Evolutionary conservation across 352 stramenopile genomes (phyloP).

Genomic region (Thraustochytrium sp.): DNA sequence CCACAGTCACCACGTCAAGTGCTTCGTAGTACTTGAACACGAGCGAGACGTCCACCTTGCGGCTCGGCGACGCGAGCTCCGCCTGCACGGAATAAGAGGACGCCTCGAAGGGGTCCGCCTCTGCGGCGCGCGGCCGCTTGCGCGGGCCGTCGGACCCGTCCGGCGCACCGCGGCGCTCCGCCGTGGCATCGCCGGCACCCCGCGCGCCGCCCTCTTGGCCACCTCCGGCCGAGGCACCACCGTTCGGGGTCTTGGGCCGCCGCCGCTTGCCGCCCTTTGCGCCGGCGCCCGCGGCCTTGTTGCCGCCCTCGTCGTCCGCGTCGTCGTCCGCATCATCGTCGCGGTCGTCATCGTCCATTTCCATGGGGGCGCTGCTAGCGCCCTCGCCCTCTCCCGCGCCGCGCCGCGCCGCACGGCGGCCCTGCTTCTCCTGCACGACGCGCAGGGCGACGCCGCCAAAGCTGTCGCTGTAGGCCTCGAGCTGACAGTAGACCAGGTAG

Average conservation of each 20-base stretch:
- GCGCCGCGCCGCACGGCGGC: background rate
- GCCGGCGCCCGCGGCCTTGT: background rate
- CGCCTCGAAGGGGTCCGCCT: background rate
- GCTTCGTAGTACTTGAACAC: background rate
- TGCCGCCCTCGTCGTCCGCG: background rate
- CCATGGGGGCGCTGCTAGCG: background rate
- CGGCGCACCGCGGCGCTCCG: no score
- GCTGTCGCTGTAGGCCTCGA: conserved; percentile 30
- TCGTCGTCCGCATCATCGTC: background rate
- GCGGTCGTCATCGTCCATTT: background rate
- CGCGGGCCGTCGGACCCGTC: no score
- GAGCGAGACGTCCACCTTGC: conserved; percentile 24
- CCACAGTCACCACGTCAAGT: conserved; percentile 27
- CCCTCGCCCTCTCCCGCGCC: background rate
- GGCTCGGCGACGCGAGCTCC: background rate
- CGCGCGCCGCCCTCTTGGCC: no score
- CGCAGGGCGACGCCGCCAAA: conserved; percentile 19
- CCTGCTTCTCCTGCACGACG: background rate
- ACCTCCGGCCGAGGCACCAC: no score
- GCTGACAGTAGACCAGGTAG: conserved; percentile 42
- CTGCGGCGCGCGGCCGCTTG: background rate
- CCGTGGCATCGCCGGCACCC: no score
- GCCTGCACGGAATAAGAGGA: background rate
- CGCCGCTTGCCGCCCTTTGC: background rate
- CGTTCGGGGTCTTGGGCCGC: background rate